Conservation (phyloP, 2,329 filamentous ascomycete species). For the Myotisia sp. region DNA sequence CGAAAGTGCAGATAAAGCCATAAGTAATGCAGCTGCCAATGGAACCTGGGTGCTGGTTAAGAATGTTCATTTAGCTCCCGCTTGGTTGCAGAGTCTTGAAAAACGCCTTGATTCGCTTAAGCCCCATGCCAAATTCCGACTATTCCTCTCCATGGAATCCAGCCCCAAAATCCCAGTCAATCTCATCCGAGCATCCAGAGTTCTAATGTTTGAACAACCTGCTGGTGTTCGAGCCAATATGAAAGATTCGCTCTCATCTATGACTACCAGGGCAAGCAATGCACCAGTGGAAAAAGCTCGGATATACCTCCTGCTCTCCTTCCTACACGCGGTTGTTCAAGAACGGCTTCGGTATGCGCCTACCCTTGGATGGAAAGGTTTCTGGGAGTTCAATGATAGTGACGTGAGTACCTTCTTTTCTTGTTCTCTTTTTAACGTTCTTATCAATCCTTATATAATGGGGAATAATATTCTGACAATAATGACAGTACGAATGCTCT, state of each 20-base stretch:
- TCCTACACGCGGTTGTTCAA: conserved; percentile 90
- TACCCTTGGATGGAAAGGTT: conserved; percentile 89
- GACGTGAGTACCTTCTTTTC: conserved; percentile 56
- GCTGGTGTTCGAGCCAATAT: conserved; percentile 94
- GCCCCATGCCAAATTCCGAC: conserved; percentile 77
- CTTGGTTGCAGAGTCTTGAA: conserved; percentile 92
- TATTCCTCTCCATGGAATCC: conserved; percentile 97
- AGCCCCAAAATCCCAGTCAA: conserved; percentile 96
- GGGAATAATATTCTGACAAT: too few species aligned
- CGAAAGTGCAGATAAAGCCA: conserved; percentile 85
- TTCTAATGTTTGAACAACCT: conserved; percentile 96
- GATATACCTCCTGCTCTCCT: conserved; percentile 79
- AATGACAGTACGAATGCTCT: conserved; percentile 75
- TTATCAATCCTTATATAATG: too few species aligned
- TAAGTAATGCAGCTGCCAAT: conserved; percentile 77
- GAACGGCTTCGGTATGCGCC: conserved; percentile 90
- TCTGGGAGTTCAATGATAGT: conserved; percentile 99
- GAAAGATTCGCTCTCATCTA: conserved; percentile 84
- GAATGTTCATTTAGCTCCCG: conserved; percentile 91
- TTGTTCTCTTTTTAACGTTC: not conserved
- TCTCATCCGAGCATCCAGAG: conserved; percentile 76
- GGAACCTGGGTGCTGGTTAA: conserved; percentile 97
- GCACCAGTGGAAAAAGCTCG: conserved; percentile 81
- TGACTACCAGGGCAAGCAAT: conserved; percentile 61
- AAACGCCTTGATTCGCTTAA: conserved; percentile 94